Percentiles rank a stretch among this genome's conserved stretches.
These are phyloP conservation scores for Elongisporangium anandrum DNA, from an alignment of 352 stramenopile genomes.

Conservation along the genomic window DNA sequence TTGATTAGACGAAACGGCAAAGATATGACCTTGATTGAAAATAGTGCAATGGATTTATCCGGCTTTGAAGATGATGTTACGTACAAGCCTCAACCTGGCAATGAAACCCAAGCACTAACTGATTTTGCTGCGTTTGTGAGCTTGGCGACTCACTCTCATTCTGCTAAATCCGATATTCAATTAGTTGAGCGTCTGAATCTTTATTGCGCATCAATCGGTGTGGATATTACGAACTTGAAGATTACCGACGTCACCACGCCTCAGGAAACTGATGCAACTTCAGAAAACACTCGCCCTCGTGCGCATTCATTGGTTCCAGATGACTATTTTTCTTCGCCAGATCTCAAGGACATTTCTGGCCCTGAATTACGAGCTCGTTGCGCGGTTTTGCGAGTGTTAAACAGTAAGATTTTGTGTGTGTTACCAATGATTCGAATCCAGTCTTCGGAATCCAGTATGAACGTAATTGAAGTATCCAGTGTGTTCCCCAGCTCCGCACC, in stretches of 20 bases:
- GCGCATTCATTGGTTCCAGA: slow-evolving; percentile 48
- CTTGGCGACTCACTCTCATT: slow-evolving; percentile 59
- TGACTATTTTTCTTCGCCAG: slow-evolving; percentile 68
- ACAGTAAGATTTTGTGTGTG: slow-evolving; percentile 85
- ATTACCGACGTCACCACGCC: slow-evolving; percentile 60
- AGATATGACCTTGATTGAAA: slow-evolving; percentile 85
- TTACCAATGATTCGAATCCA: slow-evolving; percentile 82
- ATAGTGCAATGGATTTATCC: slow-evolving; percentile 64
- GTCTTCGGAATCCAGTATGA: slow-evolving; percentile 34
- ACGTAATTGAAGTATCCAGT: slow-evolving; percentile 48
- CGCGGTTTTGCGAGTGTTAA: slow-evolving; percentile 90
- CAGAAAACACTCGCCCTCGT: slow-evolving; percentile 15
- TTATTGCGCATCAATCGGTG: slow-evolving; percentile 68
- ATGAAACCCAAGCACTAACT: slow-evolving; percentile 41
- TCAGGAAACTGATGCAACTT: slow-evolving; percentile 13
- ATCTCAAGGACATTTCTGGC: slow-evolving; percentile 52
- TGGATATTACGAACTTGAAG: slow-evolving; percentile 79
- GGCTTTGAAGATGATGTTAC: slow-evolving; percentile 32
- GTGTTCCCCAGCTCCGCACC: neutral
- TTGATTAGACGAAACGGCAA: slow-evolving; percentile 77
- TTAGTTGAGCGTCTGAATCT: slow-evolving; percentile 83
- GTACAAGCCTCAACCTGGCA: slow-evolving; percentile 39
- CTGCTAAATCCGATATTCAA: slow-evolving; percentile 71
- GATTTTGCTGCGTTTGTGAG: slow-evolving; percentile 58
- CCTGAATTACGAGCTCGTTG: slow-evolving; percentile 86